Base-by-base conservation (phyloP, 2,329 filamentous ascomycete species). In the Xylariaceae sp. region DNA sequence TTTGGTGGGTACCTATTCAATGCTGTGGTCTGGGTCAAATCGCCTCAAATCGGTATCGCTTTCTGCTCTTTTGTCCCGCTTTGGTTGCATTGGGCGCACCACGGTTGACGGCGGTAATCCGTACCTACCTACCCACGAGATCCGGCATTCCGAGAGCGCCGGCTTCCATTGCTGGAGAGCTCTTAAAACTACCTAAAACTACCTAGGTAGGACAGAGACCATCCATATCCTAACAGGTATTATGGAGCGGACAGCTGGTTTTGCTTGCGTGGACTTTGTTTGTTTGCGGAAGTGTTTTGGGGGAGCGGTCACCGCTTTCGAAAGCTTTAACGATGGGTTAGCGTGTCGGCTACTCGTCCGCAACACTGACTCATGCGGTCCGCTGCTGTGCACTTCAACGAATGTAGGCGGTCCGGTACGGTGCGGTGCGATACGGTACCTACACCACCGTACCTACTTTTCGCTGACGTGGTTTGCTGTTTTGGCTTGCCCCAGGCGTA, bases 341-440 rank as follows among this genome's bases (percentile, higher is more conserved):
- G 35, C 51, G 56, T 50, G 56, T 50, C 34, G 50, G 10, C 49
- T 51, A 23, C 49, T 53, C 45, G 17, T 44, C 61, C 54, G 51
- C 50, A n/a, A 15, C 49, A 47, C 53, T 62, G 59, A 63, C 61
- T 63, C 61, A 54, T 55, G 49, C 18, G 55, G 56, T 57, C 59
- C 56, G 59, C 55, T 39, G 34, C 37, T 42, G 37, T 42, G 37
- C 8, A 42, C 37, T 42, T 42, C 37, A 42, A 9, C 37, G 23
- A 30, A 30, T 30, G 23, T 30, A 30, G 23, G 23, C 23, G 23
- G 23, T 30, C 4, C 23, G 23, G 23, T 30, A 6, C 23, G 23
- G 23, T 30, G 23, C 23, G 23, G 23, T 30, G 23, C 23, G 23
- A 5, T 30, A 5, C 23, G 23, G 23, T 5, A 30, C 23, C 23